phyloP scores from a whole-genome alignment of 257 asterid genomes.

The Petunia axillaris region DNA sequence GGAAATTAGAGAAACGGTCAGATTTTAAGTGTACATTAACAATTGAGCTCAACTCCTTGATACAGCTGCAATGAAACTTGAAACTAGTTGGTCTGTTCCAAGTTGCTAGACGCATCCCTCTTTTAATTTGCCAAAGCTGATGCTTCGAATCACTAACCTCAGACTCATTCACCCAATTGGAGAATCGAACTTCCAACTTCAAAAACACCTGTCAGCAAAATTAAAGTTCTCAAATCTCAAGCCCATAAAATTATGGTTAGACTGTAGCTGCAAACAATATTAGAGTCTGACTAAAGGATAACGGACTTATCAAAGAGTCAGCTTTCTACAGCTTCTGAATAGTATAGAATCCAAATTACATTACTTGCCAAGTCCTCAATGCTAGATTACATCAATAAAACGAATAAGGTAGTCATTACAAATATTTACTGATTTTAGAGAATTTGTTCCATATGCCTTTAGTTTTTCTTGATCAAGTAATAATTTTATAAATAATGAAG shows the following conservation, averaged over 20 bases:
- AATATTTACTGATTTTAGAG: neutral
- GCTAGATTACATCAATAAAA: neutral
- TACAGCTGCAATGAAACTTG: neutral
- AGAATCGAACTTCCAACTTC: constrained; percentile 4
- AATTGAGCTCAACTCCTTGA: neutral
- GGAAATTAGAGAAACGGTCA: neutral
- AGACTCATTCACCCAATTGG: neutral
- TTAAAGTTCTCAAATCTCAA: neutral
- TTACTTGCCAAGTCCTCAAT: neutral
- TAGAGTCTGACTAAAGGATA: neutral
- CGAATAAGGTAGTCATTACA: neutral
- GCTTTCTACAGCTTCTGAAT: neutral
- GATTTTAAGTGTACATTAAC: neutral
- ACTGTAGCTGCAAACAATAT: neutral
- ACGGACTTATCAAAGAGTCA: neutral
- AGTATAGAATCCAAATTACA: neutral
- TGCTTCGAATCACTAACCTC: constrained; percentile 1
- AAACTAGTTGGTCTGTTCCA: neutral
- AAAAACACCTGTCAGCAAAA: constrained; percentile 13
- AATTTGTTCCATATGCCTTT: too few species aligned
- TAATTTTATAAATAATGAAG: too few species aligned
- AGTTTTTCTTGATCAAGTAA: too few species aligned
- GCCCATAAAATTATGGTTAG: neutral
- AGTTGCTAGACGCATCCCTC: neutral
- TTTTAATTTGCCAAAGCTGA: neutral